Conservation (phyloP, 176 grass and related monocot genomes). For the Ananas comosus region DNA sequence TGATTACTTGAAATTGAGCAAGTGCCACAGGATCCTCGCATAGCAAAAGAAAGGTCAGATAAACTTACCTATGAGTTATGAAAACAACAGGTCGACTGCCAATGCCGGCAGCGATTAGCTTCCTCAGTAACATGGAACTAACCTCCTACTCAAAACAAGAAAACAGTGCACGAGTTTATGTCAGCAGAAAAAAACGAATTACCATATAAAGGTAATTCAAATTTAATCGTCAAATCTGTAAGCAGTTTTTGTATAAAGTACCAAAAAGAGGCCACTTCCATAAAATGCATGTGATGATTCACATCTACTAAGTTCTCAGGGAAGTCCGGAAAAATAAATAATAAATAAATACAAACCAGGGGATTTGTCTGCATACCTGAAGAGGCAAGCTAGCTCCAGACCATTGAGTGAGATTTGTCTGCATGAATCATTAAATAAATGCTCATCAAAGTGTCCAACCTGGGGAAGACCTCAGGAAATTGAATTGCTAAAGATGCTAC, state of each 20-base stretch:
- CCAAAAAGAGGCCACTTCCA: too few relatives aligned
- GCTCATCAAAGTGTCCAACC: neutral
- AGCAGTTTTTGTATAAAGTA: too few relatives aligned
- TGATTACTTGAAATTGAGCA: too few relatives aligned
- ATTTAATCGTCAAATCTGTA: too few relatives aligned
- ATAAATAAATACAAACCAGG: too few relatives aligned
- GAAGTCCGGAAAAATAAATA: too few relatives aligned
- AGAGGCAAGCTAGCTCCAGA: slow-evolving; percentile 91
- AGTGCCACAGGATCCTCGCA: too few relatives aligned
- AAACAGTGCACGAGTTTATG: neutral
- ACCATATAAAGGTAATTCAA: too few relatives aligned
- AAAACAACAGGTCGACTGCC: slow-evolving; percentile 84
- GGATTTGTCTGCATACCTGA: slow-evolving; percentile 44
- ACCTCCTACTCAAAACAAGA: slow-evolving; percentile 57
- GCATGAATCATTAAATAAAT: slow-evolving; percentile 36
- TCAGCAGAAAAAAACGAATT: too few relatives aligned
- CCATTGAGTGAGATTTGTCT: slow-evolving; percentile 99
- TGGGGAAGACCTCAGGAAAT: neutral
- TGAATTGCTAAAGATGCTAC: slow-evolving; percentile 7
- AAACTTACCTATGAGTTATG: slow-evolving; percentile 77
- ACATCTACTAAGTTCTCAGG: too few relatives aligned
- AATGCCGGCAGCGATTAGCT: slow-evolving; percentile 64
- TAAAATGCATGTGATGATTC: too few relatives aligned
- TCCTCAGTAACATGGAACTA: slow-evolving; percentile 83
- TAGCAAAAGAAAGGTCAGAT: neutral